Percentiles rank a stretch among this genome's conserved stretches.
Evolutionary conservation across 805 yeast genomes (phyloP).

Genomic region (Ogataea pini): DNA sequence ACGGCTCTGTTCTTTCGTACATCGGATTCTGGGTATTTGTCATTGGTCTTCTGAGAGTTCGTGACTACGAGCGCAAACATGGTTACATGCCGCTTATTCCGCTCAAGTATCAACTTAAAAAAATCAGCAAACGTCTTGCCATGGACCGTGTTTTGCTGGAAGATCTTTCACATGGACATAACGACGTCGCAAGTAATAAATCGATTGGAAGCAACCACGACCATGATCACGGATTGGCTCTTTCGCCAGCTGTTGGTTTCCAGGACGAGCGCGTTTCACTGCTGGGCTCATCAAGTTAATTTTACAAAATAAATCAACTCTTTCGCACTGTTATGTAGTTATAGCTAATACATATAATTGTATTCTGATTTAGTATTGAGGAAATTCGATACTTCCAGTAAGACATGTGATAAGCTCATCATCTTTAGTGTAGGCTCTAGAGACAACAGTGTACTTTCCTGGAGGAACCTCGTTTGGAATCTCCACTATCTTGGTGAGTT

Average conservation of each 20-base stretch:
- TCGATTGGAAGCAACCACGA: slow-evolving; percentile 11
- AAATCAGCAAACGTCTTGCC: slow-evolving; percentile 45
- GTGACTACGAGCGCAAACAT: slow-evolving; percentile 49
- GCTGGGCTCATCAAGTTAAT: background rate
- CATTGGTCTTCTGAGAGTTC: slow-evolving; percentile 44
- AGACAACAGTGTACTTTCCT: slow-evolving; percentile 82
- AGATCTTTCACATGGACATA: slow-evolving; percentile 26
- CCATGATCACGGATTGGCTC: background rate
- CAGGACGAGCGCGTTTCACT: slow-evolving; percentile 5
- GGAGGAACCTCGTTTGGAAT: slow-evolving; percentile 94
- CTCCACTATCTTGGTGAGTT: slow-evolving; percentile 69
- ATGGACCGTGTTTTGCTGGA: slow-evolving; percentile 28
- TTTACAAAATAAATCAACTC: too few species aligned
- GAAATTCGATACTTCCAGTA: slow-evolving; percentile 66
- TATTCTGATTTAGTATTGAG: slow-evolving; percentile 26
- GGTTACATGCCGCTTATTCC: slow-evolving; percentile 68
- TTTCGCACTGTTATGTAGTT: background rate
- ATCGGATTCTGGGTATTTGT: slow-evolving; percentile 65
- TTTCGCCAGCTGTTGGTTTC: background rate
- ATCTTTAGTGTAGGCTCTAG: slow-evolving; percentile 85
- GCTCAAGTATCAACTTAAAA: slow-evolving; percentile 54
- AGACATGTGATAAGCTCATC: slow-evolving; percentile 84
- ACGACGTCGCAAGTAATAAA: slow-evolving; percentile 25
- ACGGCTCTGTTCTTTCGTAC: slow-evolving; percentile 79
- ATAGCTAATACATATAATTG: background rate